Evolutionary conservation across 1,139 yeast genomes (phyloP), one percentile per base, ranked within the genome.

Genomic region (Saccharomyces hybrid): DNA sequence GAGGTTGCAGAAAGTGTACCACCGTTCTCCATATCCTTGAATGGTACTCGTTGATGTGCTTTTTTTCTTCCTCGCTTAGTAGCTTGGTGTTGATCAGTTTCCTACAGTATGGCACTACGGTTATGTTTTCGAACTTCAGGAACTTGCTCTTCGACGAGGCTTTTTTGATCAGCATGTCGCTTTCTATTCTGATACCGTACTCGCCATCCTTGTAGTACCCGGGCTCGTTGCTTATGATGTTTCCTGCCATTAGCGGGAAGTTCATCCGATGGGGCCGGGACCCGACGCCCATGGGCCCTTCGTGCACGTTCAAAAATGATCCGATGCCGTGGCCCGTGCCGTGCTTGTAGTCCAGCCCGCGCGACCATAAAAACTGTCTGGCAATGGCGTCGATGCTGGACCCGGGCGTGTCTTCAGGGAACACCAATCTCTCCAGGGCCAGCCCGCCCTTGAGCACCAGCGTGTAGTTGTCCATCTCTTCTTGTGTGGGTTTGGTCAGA

Each of bases 301-400:
- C 98, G 69, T 95, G 99, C 46, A 93, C 99, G 66, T 93, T 93
- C 60, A 95, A 79, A 67, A 76, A 93, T 0, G 96, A 78, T 3
- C 97, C 99, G 52, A 95, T 83, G n/a, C 99, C 99, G 70, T 95
- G 99, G 1, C 97, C 95, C 0, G 99, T 95, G 29, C 99, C 98
- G 70, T 95, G 99, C 53, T 86, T 83, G 71, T 93, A 95, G 71
- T 95, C 97, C 54, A 93, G 76, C 1, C 97, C 97, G 52, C 82
- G 71, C 42, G 78, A 73, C 99, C 99, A 93, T 63, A 95, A 76
- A 67, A 70, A 81, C 72, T 91, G 98, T 67, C 99, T 83, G 1
- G 99, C 99, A 55, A 91, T 76, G 1, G 85, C 78, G 68, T 95
- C 99, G 55, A 95, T 80, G 71, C 81, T 81, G 64, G 79, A 81